Base-by-base conservation (phyloP, 768 basidiomycete species). In the Gloeopeniophorella convolvens region DNA sequence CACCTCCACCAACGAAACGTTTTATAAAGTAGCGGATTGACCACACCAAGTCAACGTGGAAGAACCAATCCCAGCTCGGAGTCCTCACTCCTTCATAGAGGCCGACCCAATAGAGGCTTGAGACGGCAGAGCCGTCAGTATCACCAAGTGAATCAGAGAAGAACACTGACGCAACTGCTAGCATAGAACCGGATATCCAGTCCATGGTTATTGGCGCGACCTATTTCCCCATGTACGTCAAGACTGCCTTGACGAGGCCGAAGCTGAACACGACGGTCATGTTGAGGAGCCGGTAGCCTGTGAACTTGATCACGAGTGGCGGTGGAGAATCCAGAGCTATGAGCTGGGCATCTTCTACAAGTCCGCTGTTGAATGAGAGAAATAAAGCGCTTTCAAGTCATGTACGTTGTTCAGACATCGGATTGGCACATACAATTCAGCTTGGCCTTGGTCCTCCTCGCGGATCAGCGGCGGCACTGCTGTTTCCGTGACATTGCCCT, bases 1-100 rank as follows among this genome's bases (percentile, higher is more conserved):
- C n/a, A 52, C 51, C 40, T 35, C 51, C 51, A 46, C 51, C 51
- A 15, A 36, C 28, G 4, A 52, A 30, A 7, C 51, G 45, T 23
- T 32, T 21, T 5, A 24, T 18, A 34, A 4, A 42, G 42, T 52
- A 31, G 11, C 20, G 2, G 27, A 52, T 53, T 15, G 40, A 27
- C 13, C 9, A 33, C 5, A 30, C 21, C 41, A 48, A 23, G 34
- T 53, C 45, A 3, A 42, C 27, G 5, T 32, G 40, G 28, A 48
- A 53, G 40, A 53, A 53, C 51, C 40, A 48, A 16, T 26, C 23
- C 51, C 45, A 53, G 1, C 4, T 47, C 11, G 24, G 8, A 5
- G 27, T 1, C 16, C n/a, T 1, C 32, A 2, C 2, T 5, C 34
- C 0, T 42, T 53, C 51, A 27, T 48, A 42, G 10, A 36, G 33